Conservation (phyloP, 148 eudicot genomes). For the Selenicereus undatus region DNA sequence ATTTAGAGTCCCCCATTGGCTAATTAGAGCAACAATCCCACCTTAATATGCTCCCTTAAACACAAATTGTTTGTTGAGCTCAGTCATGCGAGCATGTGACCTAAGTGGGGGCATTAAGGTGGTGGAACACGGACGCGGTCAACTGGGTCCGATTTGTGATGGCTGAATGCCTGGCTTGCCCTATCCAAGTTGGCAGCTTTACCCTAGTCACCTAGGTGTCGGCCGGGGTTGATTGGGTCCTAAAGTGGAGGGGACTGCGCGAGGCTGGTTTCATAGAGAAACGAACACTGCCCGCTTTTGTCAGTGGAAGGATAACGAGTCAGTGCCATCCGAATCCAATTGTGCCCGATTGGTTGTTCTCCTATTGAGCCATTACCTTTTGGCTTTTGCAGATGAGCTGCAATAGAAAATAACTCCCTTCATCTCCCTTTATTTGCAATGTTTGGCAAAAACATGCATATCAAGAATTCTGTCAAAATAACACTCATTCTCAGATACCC, state of each 20-base stretch:
- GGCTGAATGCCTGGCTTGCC: neutral
- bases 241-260: no score
- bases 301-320: neutral
- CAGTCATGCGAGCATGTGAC: constrained; percentile 2
- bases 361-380: no score
- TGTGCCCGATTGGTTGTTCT: neutral
- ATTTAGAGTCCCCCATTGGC: neutral
- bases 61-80: neutral
- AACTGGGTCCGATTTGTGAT: neutral
- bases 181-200: neutral
- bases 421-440: no score
- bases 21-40: neutral
- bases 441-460: no score
- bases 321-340: neutral
- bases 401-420: no score
- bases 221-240: no score
- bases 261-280: no score
- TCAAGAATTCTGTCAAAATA: no score
- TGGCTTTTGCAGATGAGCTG: no score
- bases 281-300: neutral
- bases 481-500: no score
- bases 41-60: neutral
- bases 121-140: neutral
- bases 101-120: constrained; percentile 1
- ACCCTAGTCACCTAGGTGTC: neutral